Evolutionary conservation across 257 asterid genomes (phyloP).

Genomic region (Solanum peruvianum): DNA sequence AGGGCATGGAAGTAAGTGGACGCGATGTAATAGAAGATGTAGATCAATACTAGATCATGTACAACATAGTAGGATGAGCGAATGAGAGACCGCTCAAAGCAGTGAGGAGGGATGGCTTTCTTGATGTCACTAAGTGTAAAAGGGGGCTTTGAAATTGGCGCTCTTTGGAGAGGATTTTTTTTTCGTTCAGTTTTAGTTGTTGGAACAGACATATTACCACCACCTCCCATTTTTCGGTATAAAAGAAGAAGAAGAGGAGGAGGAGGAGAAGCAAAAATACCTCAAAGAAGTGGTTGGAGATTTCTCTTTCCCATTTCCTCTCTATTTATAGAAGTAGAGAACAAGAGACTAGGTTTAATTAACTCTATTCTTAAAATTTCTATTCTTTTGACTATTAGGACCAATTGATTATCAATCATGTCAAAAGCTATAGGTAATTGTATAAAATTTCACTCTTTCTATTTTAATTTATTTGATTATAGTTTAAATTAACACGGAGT

Average conservation of each 20-base stretch:
- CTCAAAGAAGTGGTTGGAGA: neutral
- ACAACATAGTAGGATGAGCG: slow-evolving; percentile 13
- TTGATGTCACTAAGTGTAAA: slow-evolving; percentile 49
- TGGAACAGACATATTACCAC: slow-evolving; percentile 41
- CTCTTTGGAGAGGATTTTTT: slow-evolving; percentile 17
- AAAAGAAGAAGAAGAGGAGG: neutral
- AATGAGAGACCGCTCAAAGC: slow-evolving; percentile 38
- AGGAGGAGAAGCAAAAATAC: too few species aligned
- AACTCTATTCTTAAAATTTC: too few species aligned
- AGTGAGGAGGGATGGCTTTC: slow-evolving; percentile 7
- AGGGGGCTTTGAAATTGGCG: slow-evolving; percentile 7
- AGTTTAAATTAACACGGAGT: too few species aligned
- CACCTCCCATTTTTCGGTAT: slow-evolving; percentile 38
- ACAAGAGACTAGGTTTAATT: too few species aligned
- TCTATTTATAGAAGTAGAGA: neutral
- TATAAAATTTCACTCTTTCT: too few species aligned
- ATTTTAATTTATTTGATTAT: too few species aligned
- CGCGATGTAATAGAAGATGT: neutral
- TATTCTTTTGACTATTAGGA: too few species aligned
- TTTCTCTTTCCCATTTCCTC: neutral
- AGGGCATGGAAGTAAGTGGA: neutral
- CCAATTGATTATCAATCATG: neutral
- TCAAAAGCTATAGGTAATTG: too few species aligned
- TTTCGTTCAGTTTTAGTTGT: slow-evolving; percentile 2
- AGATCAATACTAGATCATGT: neutral